Evolutionary conservation across 805 yeast species (phyloP), one percentile per base, ranked within the genome.

Genomic region (Candida caryicola): DNA sequence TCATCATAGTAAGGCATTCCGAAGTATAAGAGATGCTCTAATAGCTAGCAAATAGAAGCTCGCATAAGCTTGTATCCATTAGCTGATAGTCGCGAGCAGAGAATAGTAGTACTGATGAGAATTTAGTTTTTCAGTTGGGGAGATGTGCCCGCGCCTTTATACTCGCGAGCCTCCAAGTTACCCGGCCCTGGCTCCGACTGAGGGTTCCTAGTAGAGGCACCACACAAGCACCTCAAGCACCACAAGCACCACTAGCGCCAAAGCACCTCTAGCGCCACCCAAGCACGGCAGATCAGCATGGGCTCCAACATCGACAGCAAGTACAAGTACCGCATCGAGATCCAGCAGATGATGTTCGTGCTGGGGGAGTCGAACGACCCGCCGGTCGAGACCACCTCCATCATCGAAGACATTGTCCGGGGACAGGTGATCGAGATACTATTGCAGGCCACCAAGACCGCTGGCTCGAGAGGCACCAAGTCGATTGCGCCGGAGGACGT

Each of bases 311-410:
- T 21, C 25, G 63, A 67, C 38, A 55, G 46, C 41, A 79, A 79
- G 57, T 81, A 85, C 66, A 81, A 82, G 55, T 93, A 91, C 61
- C 72, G 95, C 40, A 77, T 85, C 27, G 99, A 93, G 66, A 93
- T 93, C 53, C 99, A 93, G 62, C 74, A 86, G 68, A 93, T 93
- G 99, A 93, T 93, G 99, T 93, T 93, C 69, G 99, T 93, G 39
- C 76, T 84, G 39, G 99, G 99, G 2, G 98, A 93, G 59, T 79
- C 93, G 0, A 86, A 85, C 49, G 99, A 93, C 52, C 95, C 98
- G 1, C 95, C 97, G 0, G 75, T 83, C 12, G 95, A 86, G 47
- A 87, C 97, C 0, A 85, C 96, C 0, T 80, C 91, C n/a, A 64
- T 93, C 37, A 88, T 91, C 30, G 99, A 93, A 57, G 98, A 93